Conservation (phyloP, 2,329 filamentous ascomycete species). For the Stemphylium beticola region DNA sequence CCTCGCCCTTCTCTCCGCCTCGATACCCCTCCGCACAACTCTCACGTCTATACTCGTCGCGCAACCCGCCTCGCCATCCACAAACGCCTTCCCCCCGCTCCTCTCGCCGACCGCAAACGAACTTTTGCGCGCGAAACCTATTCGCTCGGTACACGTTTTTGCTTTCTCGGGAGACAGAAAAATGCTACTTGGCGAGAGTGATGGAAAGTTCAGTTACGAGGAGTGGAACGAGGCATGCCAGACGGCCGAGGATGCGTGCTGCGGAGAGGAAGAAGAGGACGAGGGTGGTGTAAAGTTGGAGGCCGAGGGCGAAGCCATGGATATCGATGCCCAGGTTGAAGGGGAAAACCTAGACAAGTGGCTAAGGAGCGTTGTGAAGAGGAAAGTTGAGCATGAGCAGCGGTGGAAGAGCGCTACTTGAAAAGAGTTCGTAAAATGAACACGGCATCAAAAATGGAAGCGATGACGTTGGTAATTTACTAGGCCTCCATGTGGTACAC, state of each 20-base stretch:
- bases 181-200: conserved; percentile 79
- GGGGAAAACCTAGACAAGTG: conserved; percentile 45
- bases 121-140: conserved; percentile 68
- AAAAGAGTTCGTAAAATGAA: conserved; percentile 6
- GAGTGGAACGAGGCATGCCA: conserved; percentile 77
- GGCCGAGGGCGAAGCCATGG: conserved; percentile 46
- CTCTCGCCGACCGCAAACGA: conserved; percentile 66
- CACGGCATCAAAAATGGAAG: neutral
- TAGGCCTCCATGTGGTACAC: too few relatives aligned
- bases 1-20: conserved; percentile 81
- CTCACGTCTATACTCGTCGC: conserved; percentile 83
- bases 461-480: too few relatives aligned
- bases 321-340: conserved; percentile 41
- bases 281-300: conserved; percentile 40
- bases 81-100: conserved; percentile 50
- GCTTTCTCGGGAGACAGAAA: conserved; percentile 72
- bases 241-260: conserved; percentile 70
- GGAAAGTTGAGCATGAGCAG: conserved; percentile 49
- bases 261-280: conserved; percentile 53
- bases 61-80: conserved; percentile 74
- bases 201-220: conserved; percentile 75
- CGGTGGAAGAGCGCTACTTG: conserved; percentile 50
- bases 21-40: conserved; percentile 78
- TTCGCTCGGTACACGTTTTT: conserved; percentile 86
- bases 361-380: conserved; percentile 50